Evolutionary conservation across 257 asterid species (phyloP).

Genomic region (Echites panduratus): DNA sequence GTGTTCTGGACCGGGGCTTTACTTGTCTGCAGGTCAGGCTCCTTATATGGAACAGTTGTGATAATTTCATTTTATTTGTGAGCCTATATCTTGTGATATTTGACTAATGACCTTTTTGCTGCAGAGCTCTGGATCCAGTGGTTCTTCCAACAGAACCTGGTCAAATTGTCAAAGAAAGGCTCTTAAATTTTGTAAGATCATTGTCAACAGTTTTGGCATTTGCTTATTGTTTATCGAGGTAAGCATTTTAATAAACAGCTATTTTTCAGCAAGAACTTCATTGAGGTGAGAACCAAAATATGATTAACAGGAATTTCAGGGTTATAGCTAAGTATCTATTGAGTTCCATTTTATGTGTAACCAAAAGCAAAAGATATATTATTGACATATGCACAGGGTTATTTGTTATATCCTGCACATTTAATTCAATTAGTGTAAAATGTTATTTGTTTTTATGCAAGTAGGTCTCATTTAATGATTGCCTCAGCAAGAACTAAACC

Average conservation of each 20-base stretch:
- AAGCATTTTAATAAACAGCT: constrained; percentile 6
- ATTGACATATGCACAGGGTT: background rate
- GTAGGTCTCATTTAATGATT: constrained; percentile 9
- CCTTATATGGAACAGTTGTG: constrained; percentile 15
- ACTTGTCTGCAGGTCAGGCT: constrained; percentile 76
- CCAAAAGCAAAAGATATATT: background rate
- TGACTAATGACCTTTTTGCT: constrained; percentile 13
- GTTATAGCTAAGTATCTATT: background rate
- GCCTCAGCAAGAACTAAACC: constrained; percentile 11
- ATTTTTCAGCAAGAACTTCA: background rate
- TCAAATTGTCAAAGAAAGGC: constrained; percentile 71
- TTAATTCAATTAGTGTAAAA: background rate
- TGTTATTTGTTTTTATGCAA: background rate
- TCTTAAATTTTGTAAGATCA: constrained; percentile 78
- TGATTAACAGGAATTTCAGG: background rate
- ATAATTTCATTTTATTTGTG: background rate
- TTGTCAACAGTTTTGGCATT: constrained; percentile 84
- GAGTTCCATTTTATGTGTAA: background rate
- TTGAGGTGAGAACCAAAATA: background rate
- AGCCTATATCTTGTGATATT: background rate
- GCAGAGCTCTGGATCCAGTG: constrained; percentile 85
- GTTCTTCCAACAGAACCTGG: constrained; percentile 83
- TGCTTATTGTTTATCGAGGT: constrained; percentile 92
- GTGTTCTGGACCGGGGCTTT: constrained; percentile 81
- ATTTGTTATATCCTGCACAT: background rate